Conservation (phyloP, 768 basidiomycete species). For the Pholiota conissans region DNA sequence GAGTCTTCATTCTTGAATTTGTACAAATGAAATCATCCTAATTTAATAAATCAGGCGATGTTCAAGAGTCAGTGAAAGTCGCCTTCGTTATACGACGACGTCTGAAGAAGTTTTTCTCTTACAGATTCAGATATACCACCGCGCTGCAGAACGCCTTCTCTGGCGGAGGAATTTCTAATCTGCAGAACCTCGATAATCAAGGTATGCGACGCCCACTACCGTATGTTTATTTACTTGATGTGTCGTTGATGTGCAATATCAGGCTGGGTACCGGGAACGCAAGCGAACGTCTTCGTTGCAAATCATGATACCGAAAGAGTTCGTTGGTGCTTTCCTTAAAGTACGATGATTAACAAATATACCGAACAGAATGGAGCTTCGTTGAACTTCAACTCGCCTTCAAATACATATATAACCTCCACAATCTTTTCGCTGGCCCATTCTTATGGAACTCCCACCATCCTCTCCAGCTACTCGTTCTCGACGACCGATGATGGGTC, state of each 20-base stretch:
- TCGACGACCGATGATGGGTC: slow-evolving; percentile 52
- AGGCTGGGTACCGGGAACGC: slow-evolving; percentile 58
- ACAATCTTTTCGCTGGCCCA: slow-evolving; percentile 67
- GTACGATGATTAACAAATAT: background rate
- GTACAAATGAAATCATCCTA: too few relatives aligned
- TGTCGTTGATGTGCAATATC: too few relatives aligned
- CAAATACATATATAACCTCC: slow-evolving; percentile 63
- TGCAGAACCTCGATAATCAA: slow-evolving; percentile 51
- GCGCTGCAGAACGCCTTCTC: slow-evolving; percentile 53
- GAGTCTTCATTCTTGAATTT: too few relatives aligned
- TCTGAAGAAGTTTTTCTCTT: background rate
- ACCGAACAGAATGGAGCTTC: slow-evolving; percentile 47
- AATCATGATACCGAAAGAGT: slow-evolving; percentile 74
- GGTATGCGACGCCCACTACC: too few relatives aligned
- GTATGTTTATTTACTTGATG: too few relatives aligned
- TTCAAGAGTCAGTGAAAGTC: slow-evolving; percentile 52
- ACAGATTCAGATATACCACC: slow-evolving; percentile 59
- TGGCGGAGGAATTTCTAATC: slow-evolving; percentile 46
- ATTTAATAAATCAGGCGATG: too few relatives aligned
- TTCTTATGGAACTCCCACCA: slow-evolving; percentile 63
- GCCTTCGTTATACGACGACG: background rate
- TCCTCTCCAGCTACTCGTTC: slow-evolving; percentile 62
- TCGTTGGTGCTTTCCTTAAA: slow-evolving; percentile 4
- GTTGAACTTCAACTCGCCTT: slow-evolving; percentile 57
- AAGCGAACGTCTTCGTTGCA: slow-evolving; percentile 64